Percentiles rank a stretch among this genome's conserved stretches.
phyloP scores from a whole-genome alignment of 305 asterid species.

The Plantago rigida region DNA sequence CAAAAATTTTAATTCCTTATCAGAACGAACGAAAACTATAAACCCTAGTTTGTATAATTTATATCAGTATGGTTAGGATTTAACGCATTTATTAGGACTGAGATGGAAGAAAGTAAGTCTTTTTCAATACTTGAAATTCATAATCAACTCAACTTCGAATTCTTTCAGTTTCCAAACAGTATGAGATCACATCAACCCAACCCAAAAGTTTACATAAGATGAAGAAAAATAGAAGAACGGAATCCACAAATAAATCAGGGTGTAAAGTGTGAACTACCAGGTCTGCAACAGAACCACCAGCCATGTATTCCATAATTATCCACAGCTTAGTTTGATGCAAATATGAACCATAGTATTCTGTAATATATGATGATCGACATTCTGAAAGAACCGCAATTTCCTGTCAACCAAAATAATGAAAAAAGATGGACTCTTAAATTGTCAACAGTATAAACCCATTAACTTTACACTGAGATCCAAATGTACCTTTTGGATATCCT shows the following conservation, averaged over 20 bases:
- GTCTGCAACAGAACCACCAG: conserved; percentile 98
- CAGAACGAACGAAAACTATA: not conserved
- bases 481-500: conserved; percentile 88
- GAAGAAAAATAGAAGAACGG: too few relatives aligned
- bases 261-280: conserved; percentile 45
- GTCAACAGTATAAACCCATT: conserved; percentile 18
- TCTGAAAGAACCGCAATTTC: conserved; percentile 90
- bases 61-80: not conserved
- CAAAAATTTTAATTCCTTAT: too few relatives aligned
- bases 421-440: conserved; percentile 18
- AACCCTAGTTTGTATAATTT: not conserved
- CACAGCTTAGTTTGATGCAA: conserved; percentile 78
- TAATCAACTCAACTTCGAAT: conserved; percentile 1
- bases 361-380: conserved; percentile 83
- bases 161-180: conserved; percentile 17
- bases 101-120: conserved; percentile 19
- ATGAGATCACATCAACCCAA: conserved; percentile 13
- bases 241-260: conserved; percentile 10
- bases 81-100: not conserved
- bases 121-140: not conserved
- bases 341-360: conserved; percentile 83
- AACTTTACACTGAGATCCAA: conserved; percentile 22
- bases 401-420: conserved; percentile 36
- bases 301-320: conserved; percentile 98
- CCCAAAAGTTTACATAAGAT: conserved; percentile 4